These are phyloP conservation scores for Colletotrichum graminicola DNA, from an alignment of 2,329 filamentous ascomycete species.

Conservation along the genomic window DNA sequence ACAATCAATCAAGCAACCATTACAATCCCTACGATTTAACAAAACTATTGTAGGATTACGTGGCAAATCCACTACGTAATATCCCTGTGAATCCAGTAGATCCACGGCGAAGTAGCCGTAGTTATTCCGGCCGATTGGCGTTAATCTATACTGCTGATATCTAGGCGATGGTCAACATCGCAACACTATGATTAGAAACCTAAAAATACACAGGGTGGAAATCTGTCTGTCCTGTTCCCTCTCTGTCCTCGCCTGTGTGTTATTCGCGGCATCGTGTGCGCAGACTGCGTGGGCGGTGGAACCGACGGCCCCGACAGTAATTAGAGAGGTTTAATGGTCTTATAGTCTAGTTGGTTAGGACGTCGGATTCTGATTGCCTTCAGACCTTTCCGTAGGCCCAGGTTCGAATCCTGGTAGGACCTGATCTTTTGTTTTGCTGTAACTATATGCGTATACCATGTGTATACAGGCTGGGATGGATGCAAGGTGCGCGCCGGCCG, in stretches of 20 bases:
- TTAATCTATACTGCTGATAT: too few species aligned
- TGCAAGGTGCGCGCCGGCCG: not conserved
- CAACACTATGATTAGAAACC: not conserved
- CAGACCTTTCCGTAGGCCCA: constrained; percentile 36
- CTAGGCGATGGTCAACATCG: too few species aligned
- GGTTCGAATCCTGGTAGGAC: constrained; percentile 39
- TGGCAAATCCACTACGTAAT: too few species aligned
- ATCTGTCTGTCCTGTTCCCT: not conserved
- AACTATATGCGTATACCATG: too few species aligned
- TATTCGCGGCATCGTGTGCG: not conserved
- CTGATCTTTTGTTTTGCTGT: not conserved
- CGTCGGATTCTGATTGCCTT: constrained; percentile 34
- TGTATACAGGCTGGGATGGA: not conserved
- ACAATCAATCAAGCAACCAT: too few species aligned
- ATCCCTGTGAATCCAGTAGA: too few species aligned
- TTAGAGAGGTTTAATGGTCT: not conserved
- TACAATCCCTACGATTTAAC: too few species aligned
- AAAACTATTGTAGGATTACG: too few species aligned
- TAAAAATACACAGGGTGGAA: not conserved
- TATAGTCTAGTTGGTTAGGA: constrained; percentile 41
- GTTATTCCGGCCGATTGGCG: too few species aligned
- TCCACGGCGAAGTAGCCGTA: too few species aligned
- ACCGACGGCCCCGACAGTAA: not conserved
- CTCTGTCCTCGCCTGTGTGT: not conserved
- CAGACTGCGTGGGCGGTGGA: not conserved